phyloP scores from a whole-genome alignment of 139 green algal species.

The Chlorella sp. region DNA sequence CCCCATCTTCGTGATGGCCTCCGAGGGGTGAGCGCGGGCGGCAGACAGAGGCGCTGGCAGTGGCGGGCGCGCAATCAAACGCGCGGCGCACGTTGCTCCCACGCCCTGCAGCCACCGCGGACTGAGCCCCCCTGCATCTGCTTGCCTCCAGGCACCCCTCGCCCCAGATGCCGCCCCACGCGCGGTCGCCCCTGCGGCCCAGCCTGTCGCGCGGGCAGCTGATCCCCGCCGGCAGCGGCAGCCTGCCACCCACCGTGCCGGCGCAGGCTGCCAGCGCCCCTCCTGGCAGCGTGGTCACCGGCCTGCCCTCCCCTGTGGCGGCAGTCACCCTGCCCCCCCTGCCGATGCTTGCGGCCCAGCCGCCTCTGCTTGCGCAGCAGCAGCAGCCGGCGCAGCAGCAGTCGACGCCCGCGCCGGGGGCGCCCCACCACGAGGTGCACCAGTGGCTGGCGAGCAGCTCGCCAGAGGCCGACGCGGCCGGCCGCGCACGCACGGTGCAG shows the following conservation, averaged over 20 bases:
- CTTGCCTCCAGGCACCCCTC: background rate
- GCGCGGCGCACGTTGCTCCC: background rate
- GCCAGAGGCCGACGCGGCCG: too few species aligned
- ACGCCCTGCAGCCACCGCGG: background rate
- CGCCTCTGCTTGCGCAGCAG: too few species aligned
- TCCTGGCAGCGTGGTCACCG: too few species aligned
- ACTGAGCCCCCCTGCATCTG: background rate
- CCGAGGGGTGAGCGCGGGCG: background rate
- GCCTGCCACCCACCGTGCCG: background rate
- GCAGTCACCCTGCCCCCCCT: too few species aligned
- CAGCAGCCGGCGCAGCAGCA: too few species aligned
- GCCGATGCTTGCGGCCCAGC: too few species aligned
- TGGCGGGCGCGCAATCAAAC: background rate
- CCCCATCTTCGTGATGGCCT: conserved; percentile 48
- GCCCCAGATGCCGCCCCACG: background rate
- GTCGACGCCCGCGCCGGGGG: too few species aligned
- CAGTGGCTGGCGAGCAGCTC: too few species aligned
- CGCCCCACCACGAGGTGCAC: too few species aligned
- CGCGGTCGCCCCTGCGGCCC: conserved; percentile 37
- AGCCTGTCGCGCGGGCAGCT: conserved; percentile 16
- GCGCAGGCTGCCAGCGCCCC: background rate
- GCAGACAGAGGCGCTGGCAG: background rate
- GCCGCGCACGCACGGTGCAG: too few species aligned
- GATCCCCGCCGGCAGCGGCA: background rate
- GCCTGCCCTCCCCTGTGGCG: too few species aligned